These are phyloP conservation scores for Corylus avellana DNA, from an alignment of 306 rosid genomes.

Conservation along the genomic window DNA sequence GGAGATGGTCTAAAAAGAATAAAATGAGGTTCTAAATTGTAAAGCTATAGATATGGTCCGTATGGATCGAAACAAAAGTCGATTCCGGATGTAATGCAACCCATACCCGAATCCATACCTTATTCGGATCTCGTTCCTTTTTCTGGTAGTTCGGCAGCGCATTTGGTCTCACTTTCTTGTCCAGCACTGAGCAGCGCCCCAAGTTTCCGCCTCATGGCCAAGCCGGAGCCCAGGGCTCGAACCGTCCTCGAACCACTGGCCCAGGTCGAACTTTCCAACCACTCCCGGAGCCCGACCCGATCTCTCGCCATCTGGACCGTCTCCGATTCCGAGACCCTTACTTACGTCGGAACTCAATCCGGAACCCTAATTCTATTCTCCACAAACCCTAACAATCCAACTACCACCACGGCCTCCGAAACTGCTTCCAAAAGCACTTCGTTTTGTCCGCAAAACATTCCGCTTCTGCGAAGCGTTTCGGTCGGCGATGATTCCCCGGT, in stretches of 20 bases:
- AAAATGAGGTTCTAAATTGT: too few relatives aligned
- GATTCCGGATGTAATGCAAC: not conserved
- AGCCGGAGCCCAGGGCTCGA: slow-evolving; percentile 54
- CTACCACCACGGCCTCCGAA: not conserved
- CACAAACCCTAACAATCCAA: slow-evolving; percentile 25
- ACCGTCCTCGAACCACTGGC: slow-evolving; percentile 73
- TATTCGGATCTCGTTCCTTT: not conserved
- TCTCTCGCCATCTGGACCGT: slow-evolving; percentile 55
- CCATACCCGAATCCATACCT: not conserved
- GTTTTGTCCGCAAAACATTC: slow-evolving; percentile 38
- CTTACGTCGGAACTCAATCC: slow-evolving; percentile 69
- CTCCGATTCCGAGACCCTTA: slow-evolving; percentile 45
- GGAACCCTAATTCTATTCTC: slow-evolving; percentile 71
- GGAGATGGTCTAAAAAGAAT: too few relatives aligned
- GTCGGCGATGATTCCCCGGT: slow-evolving; percentile 57
- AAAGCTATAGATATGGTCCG: too few relatives aligned
- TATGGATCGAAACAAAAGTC: not conserved
- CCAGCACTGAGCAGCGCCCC: not conserved
- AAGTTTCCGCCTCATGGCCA: slow-evolving; percentile 42
- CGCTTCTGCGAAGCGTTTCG: slow-evolving; percentile 46
- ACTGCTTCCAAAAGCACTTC: slow-evolving; percentile 23
- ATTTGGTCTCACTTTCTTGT: not conserved
- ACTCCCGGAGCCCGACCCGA: slow-evolving; percentile 54
- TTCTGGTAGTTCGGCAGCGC: not conserved
- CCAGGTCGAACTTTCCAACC: slow-evolving; percentile 55